phyloP scores from a whole-genome alignment of 2,329 filamentous ascomycete species.

The Penicillium sp. region DNA sequence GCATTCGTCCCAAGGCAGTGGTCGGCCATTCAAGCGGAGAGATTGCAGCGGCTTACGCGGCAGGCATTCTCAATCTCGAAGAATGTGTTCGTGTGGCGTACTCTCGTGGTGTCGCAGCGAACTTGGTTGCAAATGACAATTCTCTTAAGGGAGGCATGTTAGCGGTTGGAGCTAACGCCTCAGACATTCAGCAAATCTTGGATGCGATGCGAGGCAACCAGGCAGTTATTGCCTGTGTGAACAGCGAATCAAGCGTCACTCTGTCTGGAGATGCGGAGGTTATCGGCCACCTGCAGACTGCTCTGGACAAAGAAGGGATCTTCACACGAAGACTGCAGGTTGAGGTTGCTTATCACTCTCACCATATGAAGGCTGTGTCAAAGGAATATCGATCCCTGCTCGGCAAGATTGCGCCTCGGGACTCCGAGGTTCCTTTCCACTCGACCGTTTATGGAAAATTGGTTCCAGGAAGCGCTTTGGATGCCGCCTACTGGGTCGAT shows the following conservation, averaged over 20 bases:
- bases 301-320: constrained; percentile 20
- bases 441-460: constrained; percentile 23
- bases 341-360: constrained; percentile 34
- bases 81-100: constrained; percentile 29
- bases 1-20: constrained; percentile 26
- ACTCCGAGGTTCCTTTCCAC: constrained; percentile 20
- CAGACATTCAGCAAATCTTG: constrained; percentile 21
- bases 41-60: constrained; percentile 36
- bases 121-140: constrained; percentile 18
- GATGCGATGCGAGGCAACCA: constrained; percentile 17
- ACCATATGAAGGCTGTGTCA: constrained; percentile 29
- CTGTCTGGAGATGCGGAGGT: constrained; percentile 26
- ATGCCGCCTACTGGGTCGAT: constrained; percentile 24
- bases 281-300: constrained; percentile 18
- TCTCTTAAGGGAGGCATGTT: constrained; percentile 28
- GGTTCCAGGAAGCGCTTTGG: constrained; percentile 13
- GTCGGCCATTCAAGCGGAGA: constrained; percentile 37
- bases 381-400: constrained; percentile 19
- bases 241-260: constrained; percentile 28
- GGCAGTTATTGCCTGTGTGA: constrained; percentile 29
- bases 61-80: constrained; percentile 21
- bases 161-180: constrained; percentile 25
- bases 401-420: constrained; percentile 20
- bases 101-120: constrained; percentile 24
- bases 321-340: constrained; percentile 31